A percentile compares a stretch with the other conserved stretches of the same genome.
Evolutionary conservation across 805 yeast genomes (phyloP).

Genomic region (Saccharomycopsis sp.): DNA sequence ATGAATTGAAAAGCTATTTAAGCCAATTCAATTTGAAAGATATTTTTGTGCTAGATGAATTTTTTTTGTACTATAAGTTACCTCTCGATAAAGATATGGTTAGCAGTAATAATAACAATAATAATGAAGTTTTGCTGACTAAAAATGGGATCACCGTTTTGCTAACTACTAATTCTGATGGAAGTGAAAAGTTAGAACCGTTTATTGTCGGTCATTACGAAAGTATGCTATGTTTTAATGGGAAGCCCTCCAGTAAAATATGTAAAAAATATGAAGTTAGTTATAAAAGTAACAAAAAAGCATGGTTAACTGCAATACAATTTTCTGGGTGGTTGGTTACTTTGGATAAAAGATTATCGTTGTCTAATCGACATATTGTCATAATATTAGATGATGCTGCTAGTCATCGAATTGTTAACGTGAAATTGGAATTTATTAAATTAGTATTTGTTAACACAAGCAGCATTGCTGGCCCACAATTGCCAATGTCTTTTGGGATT

Average conservation of each 20-base stretch:
- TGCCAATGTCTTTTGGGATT: conserved; percentile 61
- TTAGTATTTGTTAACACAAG: conserved; percentile 18
- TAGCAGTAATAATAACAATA: conserved; percentile 26
- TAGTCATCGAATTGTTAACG: conserved; percentile 51
- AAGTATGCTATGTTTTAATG: conserved; percentile 36
- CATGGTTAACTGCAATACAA: conserved; percentile 56
- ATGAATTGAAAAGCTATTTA: conserved; percentile 39
- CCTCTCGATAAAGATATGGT: conserved; percentile 51
- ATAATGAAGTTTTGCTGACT: conserved; percentile 21
- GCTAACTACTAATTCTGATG: conserved; percentile 58
- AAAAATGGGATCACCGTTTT: conserved; percentile 44
- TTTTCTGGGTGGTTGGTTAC: conserved; percentile 57
- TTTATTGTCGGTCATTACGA: conserved; percentile 55
- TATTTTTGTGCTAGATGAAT: conserved; percentile 54
- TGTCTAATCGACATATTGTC: conserved; percentile 43
- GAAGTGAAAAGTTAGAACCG: conserved; percentile 56
- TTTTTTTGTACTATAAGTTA: conserved; percentile 49
- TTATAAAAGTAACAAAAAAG: conserved; percentile 53
- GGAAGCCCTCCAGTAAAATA: conserved; percentile 36
- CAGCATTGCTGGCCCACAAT: conserved; percentile 28
- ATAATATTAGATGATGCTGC: conserved; percentile 56
- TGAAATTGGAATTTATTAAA: conserved; percentile 33
- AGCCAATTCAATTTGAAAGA: conserved; percentile 42
- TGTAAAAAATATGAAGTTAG: conserved; percentile 44
- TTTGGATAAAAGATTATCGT: conserved; percentile 50